Base-by-base conservation (phyloP, 345 rosid genomes). In the Hibiscus mutabilis region DNA sequence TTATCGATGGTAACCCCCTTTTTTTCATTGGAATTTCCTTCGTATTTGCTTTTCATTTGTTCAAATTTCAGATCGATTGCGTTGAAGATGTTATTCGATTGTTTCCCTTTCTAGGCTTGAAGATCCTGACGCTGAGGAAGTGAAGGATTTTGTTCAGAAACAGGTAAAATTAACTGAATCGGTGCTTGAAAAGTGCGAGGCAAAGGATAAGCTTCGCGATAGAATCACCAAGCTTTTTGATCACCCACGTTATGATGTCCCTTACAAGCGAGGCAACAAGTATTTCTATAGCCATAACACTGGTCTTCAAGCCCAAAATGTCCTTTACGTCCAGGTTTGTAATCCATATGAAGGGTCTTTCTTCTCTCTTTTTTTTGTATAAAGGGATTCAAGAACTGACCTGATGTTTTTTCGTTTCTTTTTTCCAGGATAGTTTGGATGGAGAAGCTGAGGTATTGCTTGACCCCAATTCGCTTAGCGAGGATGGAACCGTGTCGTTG, bases 111-210 rank as follows among this genome's bases (percentile, higher is more conserved):
- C 60, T 75, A 95, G 99, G 98, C 82, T 95, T 62, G 99, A 95
- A 81, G 98, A 92, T 85, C 96, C 97, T 7, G 96, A 95, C 29
- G 82, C 90, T 3, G 92, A 88, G 60, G 93, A 89, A 76, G 91
- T 87, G 21, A 92, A 88, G 55, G 91, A 86, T 25, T 95, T 95
- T 29, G 97, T 92, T 1, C 76, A 85, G 73, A 79, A 86, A 68
- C 97, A 95, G 79, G 92, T 87, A 69, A 80, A 83, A 60, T 66
- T 95, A 74, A 81, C 90, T 8, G 87, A 90, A 35, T 81, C 86
- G 2, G 85, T 95, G 70, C 75, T 90, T 5, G 80, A 81, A 73
- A 63, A 71, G 16, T 95, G 99, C 51, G 94, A 86, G 3, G 60
- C 74, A 3, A 89, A 84, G 63, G 92, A 82, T 16, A 86, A 84